Base-by-base conservation (phyloP, 2,329 filamentous ascomycete species). In the Davidsoniella eucalypti region DNA sequence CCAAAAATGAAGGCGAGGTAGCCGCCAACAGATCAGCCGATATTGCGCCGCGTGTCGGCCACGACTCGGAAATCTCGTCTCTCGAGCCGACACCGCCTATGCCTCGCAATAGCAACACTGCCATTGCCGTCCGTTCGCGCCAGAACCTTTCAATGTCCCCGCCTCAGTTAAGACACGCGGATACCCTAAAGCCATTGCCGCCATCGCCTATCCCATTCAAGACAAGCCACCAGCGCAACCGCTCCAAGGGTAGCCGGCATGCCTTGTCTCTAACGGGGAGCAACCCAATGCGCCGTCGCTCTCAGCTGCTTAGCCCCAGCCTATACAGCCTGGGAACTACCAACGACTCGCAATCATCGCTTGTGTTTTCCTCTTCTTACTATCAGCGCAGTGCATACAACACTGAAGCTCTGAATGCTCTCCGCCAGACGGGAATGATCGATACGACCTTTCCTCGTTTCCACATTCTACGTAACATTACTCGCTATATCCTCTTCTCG, bases 401-500 rank as follows among this genome's bases (percentile, higher is more conserved):
- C 37, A 67, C 66, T 0, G 67, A 70, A 54, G 69, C 71, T 0
- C 61, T 78, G 4, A 65, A 67, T 40, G 68, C 63, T 0, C 63
- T 78, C 2, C 65, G 71, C 1, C 64, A 64, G 26, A 73, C 72
- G 1, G 77, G 78, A 0, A 68, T 65, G 44, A 67, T 80, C 1
- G 69, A 73, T 33, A 75, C 75, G 1, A 69, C 76, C 45, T 82
- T 81, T 47, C 79, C 79, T 0, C 62, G 67, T 4, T 70, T 69
- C 29, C 78, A 80, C 55, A 65, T 82, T 6, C 64, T 81, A 8
- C 68, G 70, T 29, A 82, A 80, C 57, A 75, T 82, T 21, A 73
- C 72, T 2, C 68, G 78, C 36, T 82, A 80, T 54, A 79, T 82
- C 65, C 70, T 75, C 2, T 82, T 80, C 57, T 77, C 78, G 1